A percentile compares a stretch with the other conserved stretches of the same genome.
Conservation (phyloP, 768 basidiomycete genomes). For the Rhodosporidiobolus odoratus region DNA sequence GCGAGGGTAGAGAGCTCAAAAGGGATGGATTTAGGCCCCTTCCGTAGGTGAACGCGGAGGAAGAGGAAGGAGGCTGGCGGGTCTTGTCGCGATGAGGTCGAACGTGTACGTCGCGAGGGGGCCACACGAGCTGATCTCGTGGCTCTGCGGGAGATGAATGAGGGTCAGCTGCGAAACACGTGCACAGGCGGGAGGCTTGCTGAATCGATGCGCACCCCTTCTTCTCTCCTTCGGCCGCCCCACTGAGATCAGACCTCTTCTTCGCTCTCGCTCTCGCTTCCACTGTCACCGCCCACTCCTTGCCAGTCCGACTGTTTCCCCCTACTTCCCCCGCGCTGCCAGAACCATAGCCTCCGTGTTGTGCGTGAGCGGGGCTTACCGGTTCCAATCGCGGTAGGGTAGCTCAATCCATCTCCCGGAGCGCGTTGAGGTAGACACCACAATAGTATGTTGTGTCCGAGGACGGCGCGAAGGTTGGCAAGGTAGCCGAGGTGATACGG, state of each 20-base stretch:
- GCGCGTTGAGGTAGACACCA: slow-evolving; percentile 79
- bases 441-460: slow-evolving; percentile 66
- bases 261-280: not conserved
- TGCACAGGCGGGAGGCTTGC: no score
- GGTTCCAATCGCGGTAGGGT: slow-evolving; percentile 57
- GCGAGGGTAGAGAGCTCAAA: slow-evolving; percentile 18
- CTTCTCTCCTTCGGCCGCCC: slow-evolving; percentile 48
- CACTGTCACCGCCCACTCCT: not conserved
- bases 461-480: slow-evolving; percentile 67
- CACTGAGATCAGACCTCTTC: slow-evolving; percentile 70
- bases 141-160: not conserved
- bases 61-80: not conserved
- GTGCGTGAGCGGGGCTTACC: slow-evolving; percentile 35
- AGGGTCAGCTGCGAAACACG: not conserved
- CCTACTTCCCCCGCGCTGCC: slow-evolving; percentile 37
- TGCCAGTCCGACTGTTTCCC: slow-evolving; percentile 44
- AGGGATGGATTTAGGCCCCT: slow-evolving; percentile 45
- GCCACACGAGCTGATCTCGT: slow-evolving; percentile 37
- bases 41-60: slow-evolving; percentile 46
- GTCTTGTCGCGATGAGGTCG: not conserved
- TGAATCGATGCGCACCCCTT: slow-evolving; percentile 40
- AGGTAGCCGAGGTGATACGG: slow-evolving; percentile 80
- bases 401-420: slow-evolving; percentile 69
- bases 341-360: not conserved
- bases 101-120: slow-evolving; percentile 38